These are phyloP conservation scores for Aspergillus fischeri DNA, from an alignment of 2,329 filamentous ascomycete genomes.

Conservation along the genomic window DNA sequence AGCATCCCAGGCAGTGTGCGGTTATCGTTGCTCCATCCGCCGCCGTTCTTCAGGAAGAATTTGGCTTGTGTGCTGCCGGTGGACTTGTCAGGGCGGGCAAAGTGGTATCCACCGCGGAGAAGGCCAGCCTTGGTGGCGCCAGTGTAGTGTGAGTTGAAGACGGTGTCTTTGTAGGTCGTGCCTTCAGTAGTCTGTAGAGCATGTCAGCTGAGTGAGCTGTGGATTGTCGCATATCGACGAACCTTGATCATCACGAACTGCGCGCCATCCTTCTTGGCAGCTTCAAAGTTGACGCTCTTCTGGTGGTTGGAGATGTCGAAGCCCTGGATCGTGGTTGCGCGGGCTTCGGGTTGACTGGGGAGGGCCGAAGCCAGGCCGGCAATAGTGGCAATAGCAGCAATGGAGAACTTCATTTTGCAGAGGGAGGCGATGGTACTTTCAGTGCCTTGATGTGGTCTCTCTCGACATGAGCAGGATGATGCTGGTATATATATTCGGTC, in stretches of 20 bases:
- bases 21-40: slow-evolving; percentile 51
- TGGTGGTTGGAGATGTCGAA: slow-evolving; percentile 14
- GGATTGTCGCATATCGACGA: neutral
- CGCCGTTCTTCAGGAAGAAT: slow-evolving; percentile 51
- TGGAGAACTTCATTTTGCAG: slow-evolving; percentile 5
- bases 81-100: slow-evolving; percentile 45
- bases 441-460: neutral
- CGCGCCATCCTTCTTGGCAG: slow-evolving; percentile 8
- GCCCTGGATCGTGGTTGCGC: slow-evolving; percentile 4
- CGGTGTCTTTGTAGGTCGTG: slow-evolving; percentile 41
- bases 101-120: slow-evolving; percentile 55
- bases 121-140: slow-evolving; percentile 49
- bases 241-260: slow-evolving; percentile 12
- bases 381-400: neutral
- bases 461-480: accelerated
- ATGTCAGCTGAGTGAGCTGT: neutral
- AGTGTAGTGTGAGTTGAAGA: slow-evolving; percentile 48
- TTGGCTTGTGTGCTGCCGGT: slow-evolving; percentile 47
- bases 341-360: neutral
- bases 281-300: slow-evolving; percentile 5
- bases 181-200: slow-evolving; percentile 48
- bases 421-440: neutral
- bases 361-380: slow-evolving; percentile 2
- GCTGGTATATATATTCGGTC: neutral
- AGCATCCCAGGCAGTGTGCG: slow-evolving; percentile 56